Evolutionary conservation across 805 yeast species (phyloP).

Genomic region (Saccharomycopsis malanga): DNA sequence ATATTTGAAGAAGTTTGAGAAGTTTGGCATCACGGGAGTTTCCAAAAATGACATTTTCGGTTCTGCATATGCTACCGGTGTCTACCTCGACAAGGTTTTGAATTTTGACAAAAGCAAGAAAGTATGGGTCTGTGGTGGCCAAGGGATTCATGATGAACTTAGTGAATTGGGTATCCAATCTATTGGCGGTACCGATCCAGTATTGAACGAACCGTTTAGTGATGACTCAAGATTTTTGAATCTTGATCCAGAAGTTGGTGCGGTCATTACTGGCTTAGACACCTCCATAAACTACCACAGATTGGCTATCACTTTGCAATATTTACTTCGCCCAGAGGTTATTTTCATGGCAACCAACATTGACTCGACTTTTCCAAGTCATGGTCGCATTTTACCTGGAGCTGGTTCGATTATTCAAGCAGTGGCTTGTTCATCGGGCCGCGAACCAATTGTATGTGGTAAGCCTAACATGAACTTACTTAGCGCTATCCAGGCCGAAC

Average conservation of each 20-base stretch:
- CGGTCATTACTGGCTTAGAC: constrained; percentile 87
- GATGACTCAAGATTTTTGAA: constrained; percentile 48
- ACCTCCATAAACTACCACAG: constrained; percentile 72
- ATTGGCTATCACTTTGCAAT: constrained; percentile 74
- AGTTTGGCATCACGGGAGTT: constrained; percentile 36
- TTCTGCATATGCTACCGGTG: constrained; percentile 85
- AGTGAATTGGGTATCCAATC: constrained; percentile 64
- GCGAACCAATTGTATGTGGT: constrained; percentile 86
- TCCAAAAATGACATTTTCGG: constrained; percentile 73
- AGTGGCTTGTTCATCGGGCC: constrained; percentile 65
- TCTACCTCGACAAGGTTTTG: constrained; percentile 71
- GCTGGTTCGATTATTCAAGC: constrained; percentile 89
- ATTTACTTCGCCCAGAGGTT: constrained; percentile 55
- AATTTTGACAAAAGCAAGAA: constrained; percentile 66
- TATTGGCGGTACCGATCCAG: constrained; percentile 78
- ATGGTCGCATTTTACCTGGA: constrained; percentile 83
- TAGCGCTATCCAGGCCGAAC: constrained; percentile 73
- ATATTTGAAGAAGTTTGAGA: constrained; percentile 68
- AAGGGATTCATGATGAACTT: constrained; percentile 79
- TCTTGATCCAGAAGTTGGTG: constrained; percentile 69
- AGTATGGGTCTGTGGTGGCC: constrained; percentile 85
- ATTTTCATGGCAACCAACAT: constrained; percentile 88
- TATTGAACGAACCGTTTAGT: constrained; percentile 46
- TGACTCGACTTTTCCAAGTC: constrained; percentile 89
- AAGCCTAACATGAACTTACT: constrained; percentile 88